phyloP scores from a whole-genome alignment of 2,329 filamentous ascomycete genomes.

The Fonsecaea pugnacius region DNA sequence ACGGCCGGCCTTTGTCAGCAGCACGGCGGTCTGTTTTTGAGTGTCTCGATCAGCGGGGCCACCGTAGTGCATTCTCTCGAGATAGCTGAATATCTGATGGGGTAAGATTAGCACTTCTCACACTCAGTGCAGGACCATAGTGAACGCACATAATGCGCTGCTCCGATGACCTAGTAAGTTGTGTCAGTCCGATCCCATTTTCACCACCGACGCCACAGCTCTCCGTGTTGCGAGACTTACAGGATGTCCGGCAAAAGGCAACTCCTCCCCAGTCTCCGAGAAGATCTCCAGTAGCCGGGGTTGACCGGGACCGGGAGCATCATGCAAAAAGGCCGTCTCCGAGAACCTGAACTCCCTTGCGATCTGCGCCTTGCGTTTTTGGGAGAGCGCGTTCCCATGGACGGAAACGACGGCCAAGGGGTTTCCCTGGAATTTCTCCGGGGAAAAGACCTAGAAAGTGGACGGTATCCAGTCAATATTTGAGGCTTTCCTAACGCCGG shows the following conservation, averaged over 20 bases:
- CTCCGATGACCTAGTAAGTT: constrained; percentile 55
- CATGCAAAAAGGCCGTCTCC: constrained; percentile 67
- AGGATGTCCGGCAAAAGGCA: constrained; percentile 67
- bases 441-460: constrained; percentile 51
- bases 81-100: constrained; percentile 25
- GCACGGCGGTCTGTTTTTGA: constrained; percentile 34
- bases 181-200: neutral
- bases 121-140: neutral
- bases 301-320: constrained; percentile 43
- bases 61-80: constrained; percentile 25
- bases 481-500: neutral
- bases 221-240: constrained; percentile 19
- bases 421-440: constrained; percentile 58
- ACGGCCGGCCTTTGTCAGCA: constrained; percentile 49
- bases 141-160: constrained; percentile 53
- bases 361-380: constrained; percentile 61
- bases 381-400: constrained; percentile 51
- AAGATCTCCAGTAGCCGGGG: constrained; percentile 63
- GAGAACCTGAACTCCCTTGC: constrained; percentile 68
- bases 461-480: neutral
- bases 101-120: neutral
- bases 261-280: constrained; percentile 54
- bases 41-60: constrained; percentile 29
- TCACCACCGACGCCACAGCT: neutral
- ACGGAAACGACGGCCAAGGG: constrained; percentile 65